A percentile compares a stretch with the other conserved stretches of the same genome.
These are phyloP conservation scores for Gossypium stocksii DNA, from an alignment of 345 rosid genomes.

Conservation along the genomic window DNA sequence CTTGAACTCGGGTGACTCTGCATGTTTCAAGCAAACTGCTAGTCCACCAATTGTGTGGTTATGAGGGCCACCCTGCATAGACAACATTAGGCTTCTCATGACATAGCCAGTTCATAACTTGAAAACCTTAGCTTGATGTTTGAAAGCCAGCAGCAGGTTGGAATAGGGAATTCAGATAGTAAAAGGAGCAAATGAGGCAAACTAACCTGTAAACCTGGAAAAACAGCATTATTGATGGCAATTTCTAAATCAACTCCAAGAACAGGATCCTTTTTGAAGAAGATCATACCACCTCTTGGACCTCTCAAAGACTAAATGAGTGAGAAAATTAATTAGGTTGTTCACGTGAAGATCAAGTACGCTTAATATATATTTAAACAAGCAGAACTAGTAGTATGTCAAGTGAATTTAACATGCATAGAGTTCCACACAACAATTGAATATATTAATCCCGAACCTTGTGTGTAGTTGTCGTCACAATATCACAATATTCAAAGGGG, in stretches of 20 bases:
- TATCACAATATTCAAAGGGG: constrained; percentile 84
- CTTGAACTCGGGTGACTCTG: constrained; percentile 63
- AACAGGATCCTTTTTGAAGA: constrained; percentile 71
- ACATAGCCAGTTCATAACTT: background rate
- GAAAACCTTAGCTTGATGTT: background rate
- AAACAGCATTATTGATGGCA: constrained; percentile 91
- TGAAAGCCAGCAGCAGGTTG: background rate
- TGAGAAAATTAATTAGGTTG: constrained; percentile 7
- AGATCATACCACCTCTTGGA: constrained; percentile 99
- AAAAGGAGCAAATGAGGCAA: constrained; percentile 1
- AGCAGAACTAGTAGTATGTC: background rate
- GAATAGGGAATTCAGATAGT: background rate
- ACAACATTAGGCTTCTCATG: background rate
- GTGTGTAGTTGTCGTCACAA: constrained; percentile 92
- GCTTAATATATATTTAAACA: background rate
- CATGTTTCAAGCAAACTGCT: constrained; percentile 88
- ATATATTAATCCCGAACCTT: constrained; percentile 41
- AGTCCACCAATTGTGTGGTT: constrained; percentile 93
- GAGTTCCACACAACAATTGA: background rate
- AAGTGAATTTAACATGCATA: background rate
- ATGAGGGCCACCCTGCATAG: constrained; percentile 88
- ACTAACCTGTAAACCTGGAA: constrained; percentile 86
- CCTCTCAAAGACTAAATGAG: constrained; percentile 79
- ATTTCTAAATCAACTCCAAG: constrained; percentile 79
- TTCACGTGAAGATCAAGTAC: background rate